Base-by-base conservation (phyloP, 2,329 filamentous ascomycete genomes). In the Fusarium keratoplasticum region DNA sequence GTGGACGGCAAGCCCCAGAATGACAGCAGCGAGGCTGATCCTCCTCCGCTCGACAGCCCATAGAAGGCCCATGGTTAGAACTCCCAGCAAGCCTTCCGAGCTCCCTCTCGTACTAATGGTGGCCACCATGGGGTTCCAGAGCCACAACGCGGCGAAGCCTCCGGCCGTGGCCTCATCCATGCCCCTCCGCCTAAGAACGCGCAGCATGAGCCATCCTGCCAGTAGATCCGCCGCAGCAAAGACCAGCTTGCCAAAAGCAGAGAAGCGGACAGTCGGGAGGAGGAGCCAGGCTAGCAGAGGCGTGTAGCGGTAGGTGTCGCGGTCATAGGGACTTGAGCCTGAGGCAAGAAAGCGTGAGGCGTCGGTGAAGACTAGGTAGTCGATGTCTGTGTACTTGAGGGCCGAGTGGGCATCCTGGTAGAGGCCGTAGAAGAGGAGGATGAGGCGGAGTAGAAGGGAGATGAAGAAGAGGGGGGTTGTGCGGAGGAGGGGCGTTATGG, bases 341-440 rank as follows among this genome's bases (percentile, higher is more conserved):
- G 83, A 86, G 5, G 91, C 85, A 50, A 94, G 83, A 83, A 93
- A 96, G 74, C 94, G 93, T 3, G 96, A 91, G 29, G 96, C 96
- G 82, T 98, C 96, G 58, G 96, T 98, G 87, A 99, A 99, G 82
- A 99, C 96, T 74, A 95, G 91, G 84, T 99, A 99, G 87, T 99
- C 96, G 78, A 99, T 98, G 84, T 99, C 96, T 61, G 96, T 99
- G 86, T 98, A 99, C 85, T 98, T 98, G 80, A 99, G 86, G 16
- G 96, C 92, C 9, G 95, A 97, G 84, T 95, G 89, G 69, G 94
- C 92, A 84, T 99, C 96, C 85, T 99, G 96, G 87, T 94, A 95
- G 70, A 95, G 89, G 67, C 96, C 96, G 82, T 98, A 98, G 78
- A 97, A 81, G 59, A 98, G 89, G 72, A 99, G 91, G 35, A 86